A percentile compares a stretch with the other conserved stretches of the same genome.
phyloP scores from a whole-genome alignment of 2,329 filamentous ascomycete genomes.

The Bisporella sp. region DNA sequence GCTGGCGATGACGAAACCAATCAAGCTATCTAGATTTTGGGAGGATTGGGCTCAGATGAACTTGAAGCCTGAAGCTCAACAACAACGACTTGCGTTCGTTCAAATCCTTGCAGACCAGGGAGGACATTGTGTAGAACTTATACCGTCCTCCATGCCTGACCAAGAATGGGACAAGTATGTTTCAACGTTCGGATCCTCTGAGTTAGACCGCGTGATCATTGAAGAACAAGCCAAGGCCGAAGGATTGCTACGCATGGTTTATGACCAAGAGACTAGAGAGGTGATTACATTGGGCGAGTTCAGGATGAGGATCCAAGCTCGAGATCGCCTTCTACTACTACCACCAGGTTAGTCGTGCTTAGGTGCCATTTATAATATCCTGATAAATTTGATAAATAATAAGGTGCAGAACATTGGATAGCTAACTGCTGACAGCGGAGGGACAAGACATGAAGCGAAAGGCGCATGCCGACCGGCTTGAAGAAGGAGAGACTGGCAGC shows the following conservation, averaged over 20 bases:
- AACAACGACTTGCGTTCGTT: neutral
- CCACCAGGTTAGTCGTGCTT: too few relatives aligned
- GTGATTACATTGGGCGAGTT: slow-evolving; percentile 53
- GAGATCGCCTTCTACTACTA: too few relatives aligned
- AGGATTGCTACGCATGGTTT: slow-evolving; percentile 19
- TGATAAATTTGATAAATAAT: too few relatives aligned
- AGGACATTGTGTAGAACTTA: neutral
- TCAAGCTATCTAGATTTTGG: neutral
- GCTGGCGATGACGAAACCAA: neutral
- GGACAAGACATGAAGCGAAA: too few relatives aligned
- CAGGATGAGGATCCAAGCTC: too few relatives aligned
- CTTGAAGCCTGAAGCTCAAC: neutral
- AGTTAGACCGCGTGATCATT: slow-evolving; percentile 10
- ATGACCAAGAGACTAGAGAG: slow-evolving; percentile 53
- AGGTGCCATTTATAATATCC: too few relatives aligned
- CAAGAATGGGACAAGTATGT: slow-evolving; percentile 6
- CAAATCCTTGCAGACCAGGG: neutral
- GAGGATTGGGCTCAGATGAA: neutral
- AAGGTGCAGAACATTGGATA: too few relatives aligned
- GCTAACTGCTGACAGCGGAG: too few relatives aligned
- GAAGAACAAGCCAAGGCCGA: slow-evolving; percentile 13
- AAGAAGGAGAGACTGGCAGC: too few relatives aligned
- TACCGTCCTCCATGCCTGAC: neutral
- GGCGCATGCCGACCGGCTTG: too few relatives aligned
- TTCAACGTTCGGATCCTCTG: slow-evolving; percentile 2